phyloP scores from a whole-genome alignment of 345 rosid genomes.

The Gossypium herbaceum region DNA sequence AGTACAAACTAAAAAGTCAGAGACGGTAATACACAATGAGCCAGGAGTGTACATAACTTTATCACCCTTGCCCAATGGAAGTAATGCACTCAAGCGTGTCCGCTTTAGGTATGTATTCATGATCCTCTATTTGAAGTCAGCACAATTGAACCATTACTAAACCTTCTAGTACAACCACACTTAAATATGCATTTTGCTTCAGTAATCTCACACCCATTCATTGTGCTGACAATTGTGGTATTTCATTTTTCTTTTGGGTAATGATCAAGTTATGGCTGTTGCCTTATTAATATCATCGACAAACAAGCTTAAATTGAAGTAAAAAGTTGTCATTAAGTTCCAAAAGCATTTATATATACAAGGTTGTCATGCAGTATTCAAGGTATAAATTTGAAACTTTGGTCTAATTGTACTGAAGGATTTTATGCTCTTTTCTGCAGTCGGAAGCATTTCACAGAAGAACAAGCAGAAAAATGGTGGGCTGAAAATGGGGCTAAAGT shows the following conservation, averaged over 20 bases:
- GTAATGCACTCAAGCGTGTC: conserved; percentile 70
- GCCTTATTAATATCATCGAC: neutral
- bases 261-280: neutral
- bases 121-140: neutral
- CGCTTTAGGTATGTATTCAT: conserved; percentile 69
- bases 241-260: neutral
- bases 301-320: neutral
- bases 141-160: neutral
- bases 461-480: conserved; percentile 92
- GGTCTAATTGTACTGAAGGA: neutral
- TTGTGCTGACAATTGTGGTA: neutral
- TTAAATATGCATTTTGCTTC: neutral
- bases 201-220: neutral
- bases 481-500: conserved; percentile 57
- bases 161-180: neutral
- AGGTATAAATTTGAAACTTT: too few species aligned
- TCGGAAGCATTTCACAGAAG: conserved; percentile 66
- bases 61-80: conserved; percentile 52
- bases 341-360: neutral
- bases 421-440: conserved; percentile 35
- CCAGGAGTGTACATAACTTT: conserved; percentile 82
- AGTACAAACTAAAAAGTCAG: conserved; percentile 43
- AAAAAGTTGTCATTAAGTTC: neutral
- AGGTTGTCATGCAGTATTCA: too few species aligned
- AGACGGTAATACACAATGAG: conserved; percentile 63